Percentiles rank a stretch among this genome's conserved stretches.
Evolutionary conservation across 2,329 filamentous ascomycete genomes (phyloP).

Genomic region (Sporothrix globosa): DNA sequence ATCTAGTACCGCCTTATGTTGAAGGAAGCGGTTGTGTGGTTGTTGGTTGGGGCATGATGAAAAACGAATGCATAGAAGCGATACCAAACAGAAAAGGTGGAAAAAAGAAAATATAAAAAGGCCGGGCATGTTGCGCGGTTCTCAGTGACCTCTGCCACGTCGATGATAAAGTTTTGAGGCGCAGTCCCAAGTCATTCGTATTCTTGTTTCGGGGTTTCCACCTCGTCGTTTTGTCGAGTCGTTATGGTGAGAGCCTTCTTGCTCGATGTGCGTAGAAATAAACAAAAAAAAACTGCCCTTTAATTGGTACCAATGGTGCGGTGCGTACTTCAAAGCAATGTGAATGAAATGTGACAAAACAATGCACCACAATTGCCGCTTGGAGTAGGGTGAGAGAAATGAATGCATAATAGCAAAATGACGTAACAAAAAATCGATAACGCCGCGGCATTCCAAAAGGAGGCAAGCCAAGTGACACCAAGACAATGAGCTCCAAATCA

Average conservation of each 20-base stretch:
- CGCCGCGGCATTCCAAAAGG: slow-evolving; percentile 7
- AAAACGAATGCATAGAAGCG: background rate
- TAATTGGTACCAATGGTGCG: background rate
- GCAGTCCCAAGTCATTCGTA: background rate
- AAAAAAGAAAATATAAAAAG: background rate
- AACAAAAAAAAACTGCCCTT: background rate
- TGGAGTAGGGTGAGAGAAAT: background rate
- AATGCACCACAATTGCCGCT: background rate
- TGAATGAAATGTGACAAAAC: background rate
- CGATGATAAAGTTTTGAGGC: background rate
- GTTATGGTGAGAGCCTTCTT: background rate
- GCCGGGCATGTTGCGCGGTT: background rate
- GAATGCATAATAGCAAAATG: slow-evolving; percentile 15
- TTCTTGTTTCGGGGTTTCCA: background rate
- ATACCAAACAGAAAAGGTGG: background rate
- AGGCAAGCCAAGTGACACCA: background rate
- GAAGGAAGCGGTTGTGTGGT: slow-evolving; percentile 18
- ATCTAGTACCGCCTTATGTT: slow-evolving; percentile 25
- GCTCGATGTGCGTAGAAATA: background rate
- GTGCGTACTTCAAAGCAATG: background rate
- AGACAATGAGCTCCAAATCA: background rate
- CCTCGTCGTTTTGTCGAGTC: background rate
- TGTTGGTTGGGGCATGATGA: background rate
- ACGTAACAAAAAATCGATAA: slow-evolving; percentile 1
- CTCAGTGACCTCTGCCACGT: background rate